Base-by-base conservation (phyloP, 345 rosid genomes). In the Dimocarpus longan region DNA sequence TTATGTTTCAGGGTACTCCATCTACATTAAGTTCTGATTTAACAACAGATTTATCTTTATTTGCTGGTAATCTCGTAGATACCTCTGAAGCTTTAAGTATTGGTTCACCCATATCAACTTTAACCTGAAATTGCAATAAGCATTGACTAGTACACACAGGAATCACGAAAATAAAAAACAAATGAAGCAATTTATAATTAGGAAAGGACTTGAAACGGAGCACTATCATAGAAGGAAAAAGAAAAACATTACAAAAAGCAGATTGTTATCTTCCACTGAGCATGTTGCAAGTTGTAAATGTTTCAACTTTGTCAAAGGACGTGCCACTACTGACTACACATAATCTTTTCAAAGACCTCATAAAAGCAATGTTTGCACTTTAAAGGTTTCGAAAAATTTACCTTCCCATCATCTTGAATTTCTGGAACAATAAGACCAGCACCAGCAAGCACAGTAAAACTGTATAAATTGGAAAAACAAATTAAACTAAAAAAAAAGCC, bases 391-490 rank as follows among this genome's bases (percentile, higher is more conserved):
- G 57, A 39, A 72, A 65, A 74, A 62, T 59, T 65, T 78, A 91
- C 91, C 91, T 89, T 85, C 52, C 98, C 97, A 67, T 93, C 93
- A 66, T 87, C 92, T 79, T 86, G 95, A 82, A 95, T 90, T 79
- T 92, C 99, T 9, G 99, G 98, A 82, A 94, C 89, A 84, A 94
- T 96, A 24, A 96, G 77, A 44, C 99, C 99, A 83, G 99, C 99
- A 67, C 95, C 97, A 9, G 99, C 93, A 74, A 94, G 97, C 10
- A 96, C 71, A 0, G 93, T 88, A 84, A 96, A 94, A 80, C 97
- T 91, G 83, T 83, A 26, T 26, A 26, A 26, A 26, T 26, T 1
- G 28, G 28, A 26, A 26, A 26, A 26, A 26, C n/a, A 82, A 57
- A 26, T 54, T 32, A 63, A 16, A 69, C 13, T 70, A 66, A 50